These are phyloP conservation scores for Fibroporia radiculosa DNA, from an alignment of 768 basidiomycete species.

Conservation along the genomic window DNA sequence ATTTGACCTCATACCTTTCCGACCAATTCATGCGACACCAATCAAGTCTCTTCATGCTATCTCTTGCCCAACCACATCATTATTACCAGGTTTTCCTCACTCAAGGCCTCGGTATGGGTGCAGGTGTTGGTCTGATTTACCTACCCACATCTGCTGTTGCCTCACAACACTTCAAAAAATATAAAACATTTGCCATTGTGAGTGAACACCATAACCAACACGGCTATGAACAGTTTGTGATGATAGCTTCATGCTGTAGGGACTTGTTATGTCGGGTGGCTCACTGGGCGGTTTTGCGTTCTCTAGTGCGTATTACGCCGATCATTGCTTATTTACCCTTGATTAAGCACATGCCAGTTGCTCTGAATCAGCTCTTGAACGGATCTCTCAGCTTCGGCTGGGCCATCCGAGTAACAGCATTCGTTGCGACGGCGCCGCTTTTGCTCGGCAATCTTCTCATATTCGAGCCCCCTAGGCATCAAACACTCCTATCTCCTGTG, in stretches of 20 bases:
- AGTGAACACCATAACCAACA: no score
- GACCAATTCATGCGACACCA: neutral
- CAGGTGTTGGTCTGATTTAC: slow-evolving; percentile 39
- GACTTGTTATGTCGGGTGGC: neutral
- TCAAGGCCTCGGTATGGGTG: slow-evolving; percentile 48
- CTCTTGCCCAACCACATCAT: slow-evolving; percentile 32
- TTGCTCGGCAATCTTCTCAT: slow-evolving; percentile 15
- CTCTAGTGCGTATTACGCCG: neutral
- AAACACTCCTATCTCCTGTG: neutral
- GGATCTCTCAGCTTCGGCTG: slow-evolving; percentile 30
- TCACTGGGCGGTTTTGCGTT: neutral
- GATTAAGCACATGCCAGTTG: neutral
- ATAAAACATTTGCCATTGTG: neutral
- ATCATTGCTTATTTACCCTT: neutral
- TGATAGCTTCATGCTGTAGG: neutral
- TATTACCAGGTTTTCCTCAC: slow-evolving; percentile 38
- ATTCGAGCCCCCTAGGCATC: slow-evolving; percentile 5
- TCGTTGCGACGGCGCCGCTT: slow-evolving; percentile 26
- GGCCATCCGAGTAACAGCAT: slow-evolving; percentile 34
- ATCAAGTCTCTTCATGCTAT: slow-evolving; percentile 30
- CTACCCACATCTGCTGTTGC: slow-evolving; percentile 1
- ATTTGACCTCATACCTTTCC: neutral
- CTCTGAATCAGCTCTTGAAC: neutral
- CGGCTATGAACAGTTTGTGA: neutral
- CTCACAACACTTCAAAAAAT: neutral